Percentiles rank a stretch among this genome's conserved stretches.
phyloP scores from a whole-genome alignment of 805 yeast species.

The Clavispora carvajalis region DNA sequence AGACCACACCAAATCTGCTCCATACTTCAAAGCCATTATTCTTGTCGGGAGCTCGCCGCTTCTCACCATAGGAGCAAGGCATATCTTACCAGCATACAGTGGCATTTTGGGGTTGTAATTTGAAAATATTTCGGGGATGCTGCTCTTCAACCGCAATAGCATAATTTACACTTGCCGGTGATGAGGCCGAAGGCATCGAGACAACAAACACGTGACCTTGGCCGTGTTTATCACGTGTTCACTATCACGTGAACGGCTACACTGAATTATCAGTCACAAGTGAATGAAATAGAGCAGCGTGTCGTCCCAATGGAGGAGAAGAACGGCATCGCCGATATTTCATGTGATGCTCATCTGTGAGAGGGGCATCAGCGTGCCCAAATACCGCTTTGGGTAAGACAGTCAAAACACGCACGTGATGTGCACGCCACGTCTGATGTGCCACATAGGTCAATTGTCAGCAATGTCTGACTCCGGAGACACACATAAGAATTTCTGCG shows the following conservation, averaged over 20 bases:
- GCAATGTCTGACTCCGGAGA: neutral
- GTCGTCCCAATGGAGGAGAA: too few relatives aligned
- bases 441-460: neutral
- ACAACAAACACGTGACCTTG: too few relatives aligned
- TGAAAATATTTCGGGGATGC: neutral
- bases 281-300: too few relatives aligned
- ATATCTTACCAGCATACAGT: constrained; percentile 70
- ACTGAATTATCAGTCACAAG: too few relatives aligned
- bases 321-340: too few relatives aligned
- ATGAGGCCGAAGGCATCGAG: neutral
- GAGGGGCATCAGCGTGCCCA: neutral
- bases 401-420: neutral
- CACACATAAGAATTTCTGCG: too few relatives aligned
- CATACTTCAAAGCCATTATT: constrained; percentile 69
- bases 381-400: neutral
- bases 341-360: neutral
- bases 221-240: too few relatives aligned
- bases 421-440: neutral
- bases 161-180: neutral
- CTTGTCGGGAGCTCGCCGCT: constrained; percentile 93
- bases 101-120: constrained; percentile 38
- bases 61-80: constrained; percentile 94
- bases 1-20: constrained; percentile 92
- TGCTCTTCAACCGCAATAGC: neutral
- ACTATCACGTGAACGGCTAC: too few relatives aligned